Conservation (phyloP, 176 grass and related monocot genomes). For the Chloris gayana region DNA sequence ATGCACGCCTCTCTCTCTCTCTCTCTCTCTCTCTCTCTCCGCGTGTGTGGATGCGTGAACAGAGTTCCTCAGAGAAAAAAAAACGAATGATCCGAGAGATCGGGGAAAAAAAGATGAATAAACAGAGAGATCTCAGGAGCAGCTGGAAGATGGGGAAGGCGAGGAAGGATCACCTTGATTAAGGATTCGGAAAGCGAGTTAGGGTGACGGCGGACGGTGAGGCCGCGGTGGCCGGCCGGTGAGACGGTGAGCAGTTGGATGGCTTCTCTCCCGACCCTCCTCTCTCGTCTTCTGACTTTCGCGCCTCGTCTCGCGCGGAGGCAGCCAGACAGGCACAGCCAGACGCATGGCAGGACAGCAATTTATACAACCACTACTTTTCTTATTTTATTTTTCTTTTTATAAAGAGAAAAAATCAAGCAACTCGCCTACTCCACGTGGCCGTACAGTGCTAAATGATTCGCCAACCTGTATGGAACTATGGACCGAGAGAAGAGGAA, state of each 20-base stretch:
- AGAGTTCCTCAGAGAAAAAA: background rate
- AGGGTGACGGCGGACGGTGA: background rate
- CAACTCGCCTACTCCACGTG: background rate
- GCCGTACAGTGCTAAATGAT: background rate
- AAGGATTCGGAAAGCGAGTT: background rate
- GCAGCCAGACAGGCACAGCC: background rate
- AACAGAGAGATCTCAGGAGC: background rate
- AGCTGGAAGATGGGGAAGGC: background rate
- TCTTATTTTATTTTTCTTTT: background rate
- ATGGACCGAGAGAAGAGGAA: background rate
- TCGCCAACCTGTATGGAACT: background rate
- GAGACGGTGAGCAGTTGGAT: background rate
- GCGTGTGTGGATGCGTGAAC: background rate
- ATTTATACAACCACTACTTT: background rate
- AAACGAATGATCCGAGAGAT: background rate
- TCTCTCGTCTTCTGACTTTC: background rate
- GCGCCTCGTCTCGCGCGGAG: background rate
- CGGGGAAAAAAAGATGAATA: background rate
- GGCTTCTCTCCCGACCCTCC: background rate
- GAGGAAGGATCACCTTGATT: background rate
- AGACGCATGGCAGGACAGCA: background rate
- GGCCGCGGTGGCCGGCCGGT: background rate
- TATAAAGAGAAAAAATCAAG: background rate
- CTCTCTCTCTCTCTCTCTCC: background rate
- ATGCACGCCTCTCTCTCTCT: background rate